Evolutionary conservation across 176 grass and related monocot genomes (phyloP), one percentile per base, ranked within the genome.

Genomic region (Poa pratensis): DNA sequence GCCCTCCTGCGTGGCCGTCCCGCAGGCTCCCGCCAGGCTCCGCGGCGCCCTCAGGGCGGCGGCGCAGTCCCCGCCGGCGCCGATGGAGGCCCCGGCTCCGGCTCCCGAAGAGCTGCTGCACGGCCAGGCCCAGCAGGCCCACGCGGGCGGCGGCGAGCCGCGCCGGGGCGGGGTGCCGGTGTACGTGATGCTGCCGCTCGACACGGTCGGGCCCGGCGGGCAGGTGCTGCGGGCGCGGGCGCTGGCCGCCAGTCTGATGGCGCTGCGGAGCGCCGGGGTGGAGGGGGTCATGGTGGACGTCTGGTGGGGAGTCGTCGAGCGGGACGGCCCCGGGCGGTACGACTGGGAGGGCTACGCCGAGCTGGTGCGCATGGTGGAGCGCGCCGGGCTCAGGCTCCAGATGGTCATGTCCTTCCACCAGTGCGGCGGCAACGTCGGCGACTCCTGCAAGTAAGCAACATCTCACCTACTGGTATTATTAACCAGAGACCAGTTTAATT

Each of bases 401-500:
- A 99, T 99, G 96, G 95, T 98, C 72, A 98, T 98, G 95, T 98
- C 95, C 39, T 98, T 98, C 83, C 95, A 98, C 83, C 89, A 93
- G 91, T 98, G 91, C 80, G 93, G 93, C 55, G 93, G 95, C 77
- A 98, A 98, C 85, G 93, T 95, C 42, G 95, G 95, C 22, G 95
- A 98, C 84, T 97, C 89, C 19, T 98, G 96, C 96, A 92, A 94
- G 96, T 99, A 90, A 89, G 82, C 69, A 34, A 22, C 73, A 4
- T 18, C 24, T 18, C 13, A 24, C 69, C 69, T 7, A 5, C 39
- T 35, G 34, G 34, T 35, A 35, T 35, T 35, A 35, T 35, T 35
- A 35, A 35, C 3, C 34, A 35, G 3, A 35, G 34, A 35, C 34
- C 34, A 3, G 35, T 37, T 37, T 6, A 37, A 37, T 37, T 37